Conservation (phyloP, 208 protist genomes). For the Acanthamoeba sp. region DNA sequence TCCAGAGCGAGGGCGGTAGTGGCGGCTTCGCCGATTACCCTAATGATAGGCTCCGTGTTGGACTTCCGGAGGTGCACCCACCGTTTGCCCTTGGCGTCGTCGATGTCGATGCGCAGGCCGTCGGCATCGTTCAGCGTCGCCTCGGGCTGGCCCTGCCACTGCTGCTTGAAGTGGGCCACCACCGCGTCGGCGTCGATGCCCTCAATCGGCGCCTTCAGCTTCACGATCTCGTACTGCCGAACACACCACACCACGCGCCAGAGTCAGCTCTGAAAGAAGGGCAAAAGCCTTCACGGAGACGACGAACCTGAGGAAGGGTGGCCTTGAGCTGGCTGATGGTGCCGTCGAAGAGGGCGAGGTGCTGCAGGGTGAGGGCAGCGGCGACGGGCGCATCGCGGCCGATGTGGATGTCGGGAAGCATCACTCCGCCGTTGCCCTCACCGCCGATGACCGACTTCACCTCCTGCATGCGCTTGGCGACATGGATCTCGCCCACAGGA, state of each 20-base stretch:
- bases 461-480: conserved; percentile 86
- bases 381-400: conserved; percentile 89
- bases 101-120: conserved; percentile 85
- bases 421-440: conserved; percentile 92
- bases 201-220: conserved; percentile 84
- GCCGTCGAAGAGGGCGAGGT: conserved; percentile 75
- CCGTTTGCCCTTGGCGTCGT: conserved; percentile 72
- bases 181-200: conserved; percentile 82
- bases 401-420: conserved; percentile 90
- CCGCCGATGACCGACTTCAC: conserved; percentile 86
- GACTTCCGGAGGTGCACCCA: conserved; percentile 90
- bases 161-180: conserved; percentile 70
- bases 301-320: conserved; percentile 78
- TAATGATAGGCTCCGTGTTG: conserved; percentile 91
- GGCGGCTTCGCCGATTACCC: conserved; percentile 85
- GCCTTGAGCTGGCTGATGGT: conserved; percentile 84
- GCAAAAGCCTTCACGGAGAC: not conserved
- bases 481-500: conserved; percentile 89
- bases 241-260: not conserved
- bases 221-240: conserved; percentile 89
- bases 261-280: not conserved
- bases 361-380: conserved; percentile 80
- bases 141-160: conserved; percentile 58
- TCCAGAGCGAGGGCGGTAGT: conserved; percentile 25
- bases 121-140: conserved; percentile 82